A percentile compares a stretch with the other conserved stretches of the same genome.
Conservation (phyloP, 495 filamentous ascomycete species). For the Aspergillus carlsbadensis region DNA sequence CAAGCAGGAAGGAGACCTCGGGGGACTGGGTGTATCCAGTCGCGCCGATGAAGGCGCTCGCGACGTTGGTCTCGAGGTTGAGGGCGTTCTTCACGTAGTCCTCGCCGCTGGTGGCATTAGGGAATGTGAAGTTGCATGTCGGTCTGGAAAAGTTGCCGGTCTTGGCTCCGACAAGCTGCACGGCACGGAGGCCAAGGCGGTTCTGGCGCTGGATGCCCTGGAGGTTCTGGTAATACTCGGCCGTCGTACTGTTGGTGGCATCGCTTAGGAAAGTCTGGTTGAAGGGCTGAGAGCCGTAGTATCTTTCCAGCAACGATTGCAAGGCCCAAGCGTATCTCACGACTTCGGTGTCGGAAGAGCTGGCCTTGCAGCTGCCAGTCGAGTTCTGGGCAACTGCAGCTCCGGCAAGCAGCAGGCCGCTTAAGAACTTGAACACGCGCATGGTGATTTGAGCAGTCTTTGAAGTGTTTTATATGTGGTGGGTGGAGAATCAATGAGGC, state of each 20-base stretch:
- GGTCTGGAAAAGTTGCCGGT: slow-evolving; percentile 22
- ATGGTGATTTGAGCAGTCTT: slow-evolving; percentile 12
- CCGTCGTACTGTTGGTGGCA: slow-evolving; percentile 21
- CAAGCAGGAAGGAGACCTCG: slow-evolving; percentile 34
- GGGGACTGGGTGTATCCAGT: slow-evolving; percentile 34
- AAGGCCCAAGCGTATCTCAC: slow-evolving; percentile 28
- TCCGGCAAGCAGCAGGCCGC: slow-evolving; percentile 24
- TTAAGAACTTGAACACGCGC: slow-evolving; percentile 19
- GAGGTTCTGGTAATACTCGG: slow-evolving; percentile 25
- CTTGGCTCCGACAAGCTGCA: slow-evolving; percentile 20
- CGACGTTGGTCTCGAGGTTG: slow-evolving; percentile 24
- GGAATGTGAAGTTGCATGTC: slow-evolving; percentile 26
- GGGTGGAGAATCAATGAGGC: not conserved
- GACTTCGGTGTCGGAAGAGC: slow-evolving; percentile 22
- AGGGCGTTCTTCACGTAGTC: slow-evolving; percentile 24
- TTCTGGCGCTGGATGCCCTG: slow-evolving; percentile 26
- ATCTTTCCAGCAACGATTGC: slow-evolving; percentile 25
- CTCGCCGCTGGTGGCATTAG: slow-evolving; percentile 16
- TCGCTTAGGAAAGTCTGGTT: slow-evolving; percentile 26
- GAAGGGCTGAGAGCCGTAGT: slow-evolving; percentile 23
- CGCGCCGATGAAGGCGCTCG: slow-evolving; percentile 30
- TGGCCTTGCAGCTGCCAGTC: slow-evolving; percentile 20
- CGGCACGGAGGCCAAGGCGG: slow-evolving; percentile 26
- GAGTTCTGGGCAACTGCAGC: slow-evolving; percentile 18
- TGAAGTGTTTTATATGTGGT: not conserved